Conservation (phyloP, 192 early-diverging fungal genomes). For the Funneliformis mosseae region DNA sequence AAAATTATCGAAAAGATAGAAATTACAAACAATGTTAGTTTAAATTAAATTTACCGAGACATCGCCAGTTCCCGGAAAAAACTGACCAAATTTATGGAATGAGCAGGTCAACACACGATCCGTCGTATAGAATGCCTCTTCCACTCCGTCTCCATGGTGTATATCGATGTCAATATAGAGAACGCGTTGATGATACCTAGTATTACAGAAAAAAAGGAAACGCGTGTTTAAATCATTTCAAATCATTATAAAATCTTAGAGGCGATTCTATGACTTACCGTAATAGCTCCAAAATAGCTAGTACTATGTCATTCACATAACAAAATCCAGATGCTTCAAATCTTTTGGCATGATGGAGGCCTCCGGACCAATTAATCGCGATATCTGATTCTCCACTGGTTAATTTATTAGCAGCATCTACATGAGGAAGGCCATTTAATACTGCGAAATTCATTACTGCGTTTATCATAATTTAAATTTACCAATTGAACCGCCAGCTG, state of each 20-base stretch:
- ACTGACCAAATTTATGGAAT: constrained; percentile 94
- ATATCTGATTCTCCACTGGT: constrained; percentile 61
- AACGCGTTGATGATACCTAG: constrained; percentile 79
- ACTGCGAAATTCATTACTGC: background rate
- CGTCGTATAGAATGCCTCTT: constrained; percentile 92
- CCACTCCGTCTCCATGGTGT: constrained; percentile 93
- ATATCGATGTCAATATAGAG: constrained; percentile 94
- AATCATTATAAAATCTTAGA: background rate
- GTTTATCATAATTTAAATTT: background rate
- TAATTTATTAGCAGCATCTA: constrained; percentile 69
- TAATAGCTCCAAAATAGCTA: constrained; percentile 76
- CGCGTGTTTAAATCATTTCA: too few species aligned
- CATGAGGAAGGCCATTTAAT: background rate
- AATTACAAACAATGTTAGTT: background rate
- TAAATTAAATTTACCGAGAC: constrained; percentile 42
- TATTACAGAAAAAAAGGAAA: background rate
- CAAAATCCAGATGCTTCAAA: constrained; percentile 92
- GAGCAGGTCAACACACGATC: constrained; percentile 95
- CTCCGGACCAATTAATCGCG: constrained; percentile 90
- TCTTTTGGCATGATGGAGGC: constrained; percentile 82
- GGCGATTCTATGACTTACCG: constrained; percentile 31
- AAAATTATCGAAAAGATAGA: background rate
- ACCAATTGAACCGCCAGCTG: constrained; percentile 91
- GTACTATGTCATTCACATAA: constrained; percentile 93
- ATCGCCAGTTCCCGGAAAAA: constrained; percentile 95